Conservation (phyloP, 352 stramenopile genomes). For the Thraustochytrium sp. region DNA sequence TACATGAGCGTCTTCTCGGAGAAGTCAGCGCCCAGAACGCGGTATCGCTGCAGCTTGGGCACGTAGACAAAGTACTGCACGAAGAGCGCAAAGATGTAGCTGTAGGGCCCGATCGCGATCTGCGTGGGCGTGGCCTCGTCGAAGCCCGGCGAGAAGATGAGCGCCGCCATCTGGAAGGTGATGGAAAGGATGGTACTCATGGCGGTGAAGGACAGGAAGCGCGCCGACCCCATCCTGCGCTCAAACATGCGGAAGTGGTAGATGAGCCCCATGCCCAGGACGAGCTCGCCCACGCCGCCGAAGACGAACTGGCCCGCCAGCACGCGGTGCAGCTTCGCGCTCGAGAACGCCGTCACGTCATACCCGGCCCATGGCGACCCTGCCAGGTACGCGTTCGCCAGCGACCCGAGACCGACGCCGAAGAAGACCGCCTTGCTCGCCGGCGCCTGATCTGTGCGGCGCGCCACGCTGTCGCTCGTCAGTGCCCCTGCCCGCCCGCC, state of each 20-base stretch:
- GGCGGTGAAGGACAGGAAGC: constrained; percentile 10
- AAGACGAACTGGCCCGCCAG: constrained; percentile 29
- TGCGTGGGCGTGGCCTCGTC: not conserved
- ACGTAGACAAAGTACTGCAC: constrained; percentile 37
- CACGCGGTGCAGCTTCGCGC: not conserved
- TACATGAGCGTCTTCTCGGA: constrained; percentile 35
- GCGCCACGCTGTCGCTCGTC: too few species aligned
- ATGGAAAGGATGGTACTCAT: constrained; percentile 10
- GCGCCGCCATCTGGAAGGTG: not conserved
- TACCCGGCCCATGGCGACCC: not conserved
- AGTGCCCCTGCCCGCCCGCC: not conserved
- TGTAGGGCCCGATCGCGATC: constrained; percentile 9
- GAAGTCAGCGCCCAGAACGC: constrained; percentile 6
- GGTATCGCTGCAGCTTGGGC: constrained; percentile 2
- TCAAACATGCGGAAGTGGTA: constrained; percentile 40
- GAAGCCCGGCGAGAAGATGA: constrained; percentile 5
- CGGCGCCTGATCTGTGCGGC: constrained; percentile 21
- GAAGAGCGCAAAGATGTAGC: constrained; percentile 35
- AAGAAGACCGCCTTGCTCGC: constrained; percentile 34
- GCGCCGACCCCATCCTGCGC: not conserved
- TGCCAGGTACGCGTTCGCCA: not conserved
- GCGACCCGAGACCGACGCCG: not conserved
- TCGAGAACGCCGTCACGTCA: constrained; percentile 31
- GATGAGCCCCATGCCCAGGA: constrained; percentile 17
- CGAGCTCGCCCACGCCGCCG: constrained; percentile 10